These are phyloP conservation scores for Sphaerobolus stellatus DNA, from an alignment of 1,284 basidiomycete genomes.

Conservation along the genomic window DNA sequence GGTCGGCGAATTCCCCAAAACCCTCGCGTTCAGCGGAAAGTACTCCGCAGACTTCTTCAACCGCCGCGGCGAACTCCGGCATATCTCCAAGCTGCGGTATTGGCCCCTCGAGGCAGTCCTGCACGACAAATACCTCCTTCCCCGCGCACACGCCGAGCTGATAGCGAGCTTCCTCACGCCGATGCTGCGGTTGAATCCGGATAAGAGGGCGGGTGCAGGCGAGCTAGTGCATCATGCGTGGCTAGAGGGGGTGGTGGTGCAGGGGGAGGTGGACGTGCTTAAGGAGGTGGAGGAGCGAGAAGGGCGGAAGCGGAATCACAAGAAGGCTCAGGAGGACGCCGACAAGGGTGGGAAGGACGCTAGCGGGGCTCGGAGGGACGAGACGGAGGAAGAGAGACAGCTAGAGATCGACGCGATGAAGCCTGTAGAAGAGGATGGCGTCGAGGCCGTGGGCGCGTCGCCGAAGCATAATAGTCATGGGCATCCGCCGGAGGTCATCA, in stretches of 20 bases:
- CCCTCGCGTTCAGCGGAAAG: constrained; percentile 87
- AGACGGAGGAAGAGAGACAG: constrained; percentile 46
- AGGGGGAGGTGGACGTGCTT: constrained; percentile 83
- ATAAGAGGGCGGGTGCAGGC: constrained; percentile 77
- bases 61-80: constrained; percentile 91
- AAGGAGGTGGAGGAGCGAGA: constrained; percentile 49
- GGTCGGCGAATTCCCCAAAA: constrained; percentile 85
- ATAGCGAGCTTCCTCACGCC: constrained; percentile 85
- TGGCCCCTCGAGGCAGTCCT: constrained; percentile 92
- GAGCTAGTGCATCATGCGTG: constrained; percentile 84
- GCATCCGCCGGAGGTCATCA: constrained; percentile 5
- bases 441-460: too few species aligned
- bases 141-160: constrained; percentile 76
- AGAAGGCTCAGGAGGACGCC: constrained; percentile 15
- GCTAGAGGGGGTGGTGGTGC: constrained; percentile 82
- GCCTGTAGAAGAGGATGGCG: constrained; percentile 62
- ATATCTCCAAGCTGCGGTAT: constrained; percentile 89
- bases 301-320: constrained; percentile 17
- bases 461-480: neutral
- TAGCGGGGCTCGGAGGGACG: constrained; percentile 19
- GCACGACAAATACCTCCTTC: constrained; percentile 95
- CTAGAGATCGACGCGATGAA: constrained; percentile 84
- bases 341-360: too few species aligned
- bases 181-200: constrained; percentile 89
- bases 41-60: constrained; percentile 96